These are phyloP conservation scores for Strigomonas culicis DNA, from an alignment of 208 protist species.

Conservation along the genomic window DNA sequence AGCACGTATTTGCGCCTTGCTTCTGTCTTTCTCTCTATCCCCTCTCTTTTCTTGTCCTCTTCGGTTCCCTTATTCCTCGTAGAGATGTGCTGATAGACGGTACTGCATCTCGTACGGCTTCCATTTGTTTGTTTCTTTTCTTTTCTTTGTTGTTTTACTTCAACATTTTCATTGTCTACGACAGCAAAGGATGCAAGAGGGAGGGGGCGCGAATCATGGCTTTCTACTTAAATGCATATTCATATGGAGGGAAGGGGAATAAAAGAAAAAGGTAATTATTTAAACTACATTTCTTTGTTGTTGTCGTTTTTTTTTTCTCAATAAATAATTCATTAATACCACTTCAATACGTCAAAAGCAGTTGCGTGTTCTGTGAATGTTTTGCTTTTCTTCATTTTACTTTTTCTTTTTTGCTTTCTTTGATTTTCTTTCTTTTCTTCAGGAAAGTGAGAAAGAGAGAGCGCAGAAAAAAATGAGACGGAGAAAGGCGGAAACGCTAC, in stretches of 20 bases:
- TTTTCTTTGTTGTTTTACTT: conserved; percentile 6
- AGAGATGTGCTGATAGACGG: neutral
- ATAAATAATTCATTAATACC: too few relatives aligned
- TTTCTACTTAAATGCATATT: too few relatives aligned
- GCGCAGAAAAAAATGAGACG: neutral
- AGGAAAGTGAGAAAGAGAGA: conserved; percentile 9
- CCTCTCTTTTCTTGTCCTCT: conserved; percentile 17
- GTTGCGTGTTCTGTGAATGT: neutral
- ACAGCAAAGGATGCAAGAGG: too few relatives aligned
- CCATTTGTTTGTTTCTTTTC: conserved; percentile 6
- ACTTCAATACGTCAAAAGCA: too few relatives aligned
- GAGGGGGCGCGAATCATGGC: too few relatives aligned
- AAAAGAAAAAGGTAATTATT: too few relatives aligned
- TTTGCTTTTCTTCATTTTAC: neutral
- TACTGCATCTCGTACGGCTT: neutral
- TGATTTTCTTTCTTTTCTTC: conserved; percentile 13
- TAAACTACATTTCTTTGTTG: too few relatives aligned
- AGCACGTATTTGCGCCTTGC: neutral
- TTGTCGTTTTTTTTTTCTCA: too few relatives aligned
- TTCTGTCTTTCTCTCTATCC: conserved; percentile 8
- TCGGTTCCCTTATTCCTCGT: neutral
- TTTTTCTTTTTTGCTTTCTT: neutral
- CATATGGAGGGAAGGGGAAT: too few relatives aligned
- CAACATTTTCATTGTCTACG: too few relatives aligned
- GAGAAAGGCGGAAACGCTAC: too few relatives aligned